Evolutionary conservation across 116 monocot genomes (phyloP), one percentile per base, ranked within the genome.

Genomic region (Zostera marina): DNA sequence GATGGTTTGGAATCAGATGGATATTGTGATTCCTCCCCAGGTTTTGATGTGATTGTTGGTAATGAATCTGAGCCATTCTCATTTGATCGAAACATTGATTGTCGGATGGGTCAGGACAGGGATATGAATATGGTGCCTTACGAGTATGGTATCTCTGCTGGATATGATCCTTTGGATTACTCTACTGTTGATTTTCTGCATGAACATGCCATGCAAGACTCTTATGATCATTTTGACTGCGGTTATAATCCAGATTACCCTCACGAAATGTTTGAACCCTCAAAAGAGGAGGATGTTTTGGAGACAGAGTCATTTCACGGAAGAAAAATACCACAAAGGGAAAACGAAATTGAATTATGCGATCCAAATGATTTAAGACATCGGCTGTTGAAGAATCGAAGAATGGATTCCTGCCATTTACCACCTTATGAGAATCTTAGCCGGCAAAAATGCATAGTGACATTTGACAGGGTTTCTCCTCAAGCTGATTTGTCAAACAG

Each of bases 11-110:
- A 81, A n/a, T 53, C 23, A 11, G 78, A 78, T 52, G 78, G 77
- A 38, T 60, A 66, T 59, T 58, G 73, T 64, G 85, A 86, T 38
- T 81, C 78, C n/a, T 86, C 86, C 26, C 78, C 86, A 2, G 81
- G 81, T 38, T 81, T 86, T 73, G 81, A 86, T 65, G 86, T 86
- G 16, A 74, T 86, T 54, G 78, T 76, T 13, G 81, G 76, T 73
- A 70, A 73, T 71, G 77, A 63, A 1, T 66, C 73, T 15, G 61
- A 77, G 22, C 76, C 71, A 16, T 39, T 72, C 38, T 53, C 54
- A n/a, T 55, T 71, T 47, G 75, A 76, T n/a, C 73, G 75, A 46
- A 76, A 81, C 67, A 62, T 54, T 63, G 63, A 74, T 11, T 72
- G 77, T 47, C 22, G 65, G 48, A 52, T 70, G 44, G 58, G 48